Conservation (phyloP, 495 filamentous ascomycete species). For the Penicillium goetzii region DNA sequence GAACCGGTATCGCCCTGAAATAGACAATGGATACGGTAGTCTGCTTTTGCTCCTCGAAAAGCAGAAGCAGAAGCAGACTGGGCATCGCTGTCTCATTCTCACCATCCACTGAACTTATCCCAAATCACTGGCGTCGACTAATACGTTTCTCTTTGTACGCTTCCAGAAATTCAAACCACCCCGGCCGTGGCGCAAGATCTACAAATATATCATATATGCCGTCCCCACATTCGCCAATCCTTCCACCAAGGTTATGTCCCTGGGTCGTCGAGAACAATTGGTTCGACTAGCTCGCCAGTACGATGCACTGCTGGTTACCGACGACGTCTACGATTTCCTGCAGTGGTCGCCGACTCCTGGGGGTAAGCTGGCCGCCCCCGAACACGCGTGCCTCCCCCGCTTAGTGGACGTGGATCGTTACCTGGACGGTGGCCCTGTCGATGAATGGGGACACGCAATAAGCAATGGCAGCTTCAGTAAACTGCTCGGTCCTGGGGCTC, state of each 20-base stretch:
- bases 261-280: slow-evolving; percentile 61
- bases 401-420: slow-evolving; percentile 76
- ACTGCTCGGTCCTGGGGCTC: slow-evolving; percentile 73
- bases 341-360: slow-evolving; percentile 62
- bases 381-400: slow-evolving; percentile 62
- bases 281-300: slow-evolving; percentile 69
- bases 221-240: slow-evolving; percentile 86
- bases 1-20: slow-evolving; percentile 41
- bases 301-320: slow-evolving; percentile 78
- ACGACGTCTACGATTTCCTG: slow-evolving; percentile 91
- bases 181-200: slow-evolving; percentile 64
- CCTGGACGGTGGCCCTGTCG: slow-evolving; percentile 56
- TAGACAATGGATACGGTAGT: slow-evolving; percentile 2
- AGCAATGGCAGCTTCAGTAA: slow-evolving; percentile 88
- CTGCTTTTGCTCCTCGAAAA: not conserved
- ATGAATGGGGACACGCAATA: slow-evolving; percentile 72
- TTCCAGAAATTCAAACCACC: slow-evolving; percentile 45
- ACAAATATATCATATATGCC: slow-evolving; percentile 81
- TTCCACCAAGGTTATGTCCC: slow-evolving; percentile 71
- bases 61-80: not conserved
- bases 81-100: not conserved
- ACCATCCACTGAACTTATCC: not conserved
- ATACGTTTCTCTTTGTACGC: slow-evolving; percentile 9
- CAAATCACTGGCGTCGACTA: slow-evolving; percentile 10
- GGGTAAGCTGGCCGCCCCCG: slow-evolving; percentile 20